Evolutionary conservation across 805 yeast genomes (phyloP).

Genomic region (Metschnikowia drakensbergensis): DNA sequence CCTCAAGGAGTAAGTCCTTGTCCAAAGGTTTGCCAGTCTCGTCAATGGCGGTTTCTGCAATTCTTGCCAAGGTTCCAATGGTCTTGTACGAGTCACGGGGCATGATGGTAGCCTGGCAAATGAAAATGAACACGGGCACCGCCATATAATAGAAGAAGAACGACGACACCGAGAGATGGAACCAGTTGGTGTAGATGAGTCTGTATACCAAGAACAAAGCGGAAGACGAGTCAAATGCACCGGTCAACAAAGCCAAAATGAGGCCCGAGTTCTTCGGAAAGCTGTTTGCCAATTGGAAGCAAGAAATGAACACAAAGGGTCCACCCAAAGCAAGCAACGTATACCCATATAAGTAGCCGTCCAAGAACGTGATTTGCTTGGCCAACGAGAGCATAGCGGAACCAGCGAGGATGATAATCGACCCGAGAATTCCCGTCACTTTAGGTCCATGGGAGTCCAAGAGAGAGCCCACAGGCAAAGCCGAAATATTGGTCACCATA

Average conservation of each 20-base stretch:
- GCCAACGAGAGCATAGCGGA: constrained; percentile 46
- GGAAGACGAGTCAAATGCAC: constrained; percentile 93
- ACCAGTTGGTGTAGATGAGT: constrained; percentile 49
- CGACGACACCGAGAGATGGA: constrained; percentile 41
- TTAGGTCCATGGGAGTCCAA: constrained; percentile 81
- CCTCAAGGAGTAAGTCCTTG: constrained; percentile 39
- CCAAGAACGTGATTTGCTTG: constrained; percentile 35
- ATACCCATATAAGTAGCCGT: constrained; percentile 74
- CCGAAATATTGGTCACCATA: constrained; percentile 77
- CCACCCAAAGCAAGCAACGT: constrained; percentile 81
- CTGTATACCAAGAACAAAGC: constrained; percentile 79
- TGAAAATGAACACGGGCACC: constrained; percentile 73
- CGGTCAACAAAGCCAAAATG: constrained; percentile 77
- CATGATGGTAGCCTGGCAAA: constrained; percentile 76
- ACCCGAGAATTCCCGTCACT: constrained; percentile 71
- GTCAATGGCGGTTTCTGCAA: constrained; percentile 69
- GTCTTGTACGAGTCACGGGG: constrained; percentile 75
- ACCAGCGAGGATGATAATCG: constrained; percentile 55
- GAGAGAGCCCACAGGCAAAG: constrained; percentile 76
- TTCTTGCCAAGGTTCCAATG: constrained; percentile 60
- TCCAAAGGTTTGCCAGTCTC: constrained; percentile 61
- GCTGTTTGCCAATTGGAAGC: constrained; percentile 84
- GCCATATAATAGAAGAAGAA: constrained; percentile 67
- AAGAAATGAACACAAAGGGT: constrained; percentile 87
- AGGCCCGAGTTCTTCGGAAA: constrained; percentile 82